A percentile compares a stretch with the other conserved stretches of the same genome.
These are phyloP conservation scores for Ananas comosus DNA, from an alignment of 176 grass and related monocot genomes.

Conservation along the genomic window DNA sequence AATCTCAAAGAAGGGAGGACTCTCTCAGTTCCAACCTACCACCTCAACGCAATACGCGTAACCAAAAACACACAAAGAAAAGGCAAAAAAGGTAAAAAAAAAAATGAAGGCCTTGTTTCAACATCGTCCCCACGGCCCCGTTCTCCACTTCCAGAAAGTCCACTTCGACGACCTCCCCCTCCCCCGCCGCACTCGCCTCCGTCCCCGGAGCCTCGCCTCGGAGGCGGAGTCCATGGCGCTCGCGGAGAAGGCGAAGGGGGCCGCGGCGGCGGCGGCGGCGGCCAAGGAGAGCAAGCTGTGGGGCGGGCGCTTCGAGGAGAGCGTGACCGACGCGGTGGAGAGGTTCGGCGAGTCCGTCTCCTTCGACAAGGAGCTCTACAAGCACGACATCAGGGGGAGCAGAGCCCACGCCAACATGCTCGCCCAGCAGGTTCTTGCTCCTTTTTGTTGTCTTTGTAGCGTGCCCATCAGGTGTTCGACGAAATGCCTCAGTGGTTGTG, in stretches of 20 bases:
- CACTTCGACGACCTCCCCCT: not conserved
- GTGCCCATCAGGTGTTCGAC: not conserved
- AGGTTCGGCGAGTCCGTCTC: conserved; percentile 85
- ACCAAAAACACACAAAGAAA: not conserved
- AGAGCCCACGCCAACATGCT: conserved; percentile 93
- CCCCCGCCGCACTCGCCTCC: not conserved
- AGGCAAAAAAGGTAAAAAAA: not conserved
- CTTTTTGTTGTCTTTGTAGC: not conserved
- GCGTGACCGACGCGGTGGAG: conserved; percentile 61
- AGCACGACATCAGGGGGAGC: conserved; percentile 93
- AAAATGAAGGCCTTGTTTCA: not conserved
- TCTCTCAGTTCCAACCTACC: too few species aligned
- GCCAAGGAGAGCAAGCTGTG: conserved; percentile 38
- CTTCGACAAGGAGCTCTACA: conserved; percentile 88
- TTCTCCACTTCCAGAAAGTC: not conserved
- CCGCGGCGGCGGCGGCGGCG: too few species aligned
- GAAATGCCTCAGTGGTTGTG: not conserved
- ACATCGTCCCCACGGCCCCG: not conserved
- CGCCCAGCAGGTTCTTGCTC: conserved; percentile 43
- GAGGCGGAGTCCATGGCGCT: not conserved
- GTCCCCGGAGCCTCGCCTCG: not conserved
- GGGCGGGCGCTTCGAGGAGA: conserved; percentile 77
- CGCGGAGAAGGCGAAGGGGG: not conserved
- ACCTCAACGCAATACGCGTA: too few species aligned
- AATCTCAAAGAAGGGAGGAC: too few species aligned